phyloP scores from a whole-genome alignment of 306 rosid species.

The Psophocarpus tetragonolobus region DNA sequence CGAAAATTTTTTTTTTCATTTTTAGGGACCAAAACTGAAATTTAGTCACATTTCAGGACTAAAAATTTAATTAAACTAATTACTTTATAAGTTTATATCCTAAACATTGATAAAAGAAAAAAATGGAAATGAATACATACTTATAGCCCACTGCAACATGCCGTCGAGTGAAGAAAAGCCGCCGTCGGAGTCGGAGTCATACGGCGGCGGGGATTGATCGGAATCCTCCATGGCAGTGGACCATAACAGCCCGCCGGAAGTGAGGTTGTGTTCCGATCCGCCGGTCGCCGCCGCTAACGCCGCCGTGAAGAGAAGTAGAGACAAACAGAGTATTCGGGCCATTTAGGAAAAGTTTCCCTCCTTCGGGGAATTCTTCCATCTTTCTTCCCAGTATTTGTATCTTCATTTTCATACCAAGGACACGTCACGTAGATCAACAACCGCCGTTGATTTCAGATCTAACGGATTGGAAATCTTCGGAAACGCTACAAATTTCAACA shows the following conservation, averaged over 20 bases:
- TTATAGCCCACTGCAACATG: slow-evolving; percentile 94
- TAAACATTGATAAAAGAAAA: not conserved
- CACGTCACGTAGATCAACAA: slow-evolving; percentile 8
- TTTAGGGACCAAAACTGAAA: no score
- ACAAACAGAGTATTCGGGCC: slow-evolving; percentile 27
- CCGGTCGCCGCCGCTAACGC: not conserved
- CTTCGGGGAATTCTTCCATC: not conserved
- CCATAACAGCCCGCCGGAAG: slow-evolving; percentile 41
- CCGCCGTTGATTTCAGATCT: not conserved
- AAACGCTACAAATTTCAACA: not conserved
- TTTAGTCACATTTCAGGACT: no score
- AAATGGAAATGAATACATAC: slow-evolving; percentile 34
- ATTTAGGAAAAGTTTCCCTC: slow-evolving; percentile 17
- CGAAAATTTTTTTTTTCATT: no score
- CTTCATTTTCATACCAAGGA: not conserved
- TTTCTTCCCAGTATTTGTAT: not conserved
- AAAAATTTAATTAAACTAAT: no score
- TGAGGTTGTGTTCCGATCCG: slow-evolving; percentile 27
- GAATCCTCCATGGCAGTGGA: slow-evolving; percentile 54
- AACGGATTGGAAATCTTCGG: not conserved
- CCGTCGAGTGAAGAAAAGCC: slow-evolving; percentile 87
- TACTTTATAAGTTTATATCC: no score
- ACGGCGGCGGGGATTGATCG: slow-evolving; percentile 40
- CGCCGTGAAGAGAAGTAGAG: slow-evolving; percentile 25
- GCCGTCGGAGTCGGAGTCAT: slow-evolving; percentile 57